phyloP scores from a whole-genome alignment of 176 grass and related monocot species.

The Phoenix roebelenii region DNA sequence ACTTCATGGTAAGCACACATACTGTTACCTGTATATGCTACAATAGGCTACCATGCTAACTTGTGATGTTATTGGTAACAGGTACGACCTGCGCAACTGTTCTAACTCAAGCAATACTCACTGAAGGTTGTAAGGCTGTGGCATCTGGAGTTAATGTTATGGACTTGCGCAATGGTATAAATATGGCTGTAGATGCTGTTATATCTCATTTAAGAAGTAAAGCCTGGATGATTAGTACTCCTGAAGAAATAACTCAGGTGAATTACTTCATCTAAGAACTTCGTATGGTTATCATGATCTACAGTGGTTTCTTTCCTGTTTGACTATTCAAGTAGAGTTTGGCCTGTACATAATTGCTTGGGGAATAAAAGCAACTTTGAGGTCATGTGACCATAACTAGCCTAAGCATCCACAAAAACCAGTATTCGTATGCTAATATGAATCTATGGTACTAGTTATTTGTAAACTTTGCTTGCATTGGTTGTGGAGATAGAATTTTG shows the following conservation, averaged over 20 bases:
- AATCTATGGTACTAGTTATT: no score
- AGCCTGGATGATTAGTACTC: constrained; percentile 68
- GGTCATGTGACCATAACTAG: no score
- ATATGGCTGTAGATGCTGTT: constrained; percentile 68
- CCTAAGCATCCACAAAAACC: no score
- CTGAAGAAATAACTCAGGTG: constrained; percentile 91
- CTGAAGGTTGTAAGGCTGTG: constrained; percentile 85
- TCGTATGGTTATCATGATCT: no score
- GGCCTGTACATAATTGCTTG: no score
- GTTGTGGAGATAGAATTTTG: no score
- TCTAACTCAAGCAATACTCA: constrained; percentile 84
- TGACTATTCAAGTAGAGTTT: not conserved
- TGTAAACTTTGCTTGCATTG: no score
- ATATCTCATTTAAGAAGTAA: constrained; percentile 60
- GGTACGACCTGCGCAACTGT: constrained; percentile 95
- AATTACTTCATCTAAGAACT: not conserved
- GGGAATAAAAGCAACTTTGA: no score
- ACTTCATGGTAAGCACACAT: no score
- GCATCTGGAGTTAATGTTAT: constrained; percentile 82
- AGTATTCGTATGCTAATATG: no score
- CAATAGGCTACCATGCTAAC: not conserved
- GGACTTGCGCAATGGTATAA: constrained; percentile 78
- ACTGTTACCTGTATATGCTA: no score
- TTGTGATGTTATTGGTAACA: constrained; percentile 25
- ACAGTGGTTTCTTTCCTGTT: constrained; percentile 2